Conservation (phyloP, 208 protist genomes). For the Acanthamoeba healyi region DNA sequence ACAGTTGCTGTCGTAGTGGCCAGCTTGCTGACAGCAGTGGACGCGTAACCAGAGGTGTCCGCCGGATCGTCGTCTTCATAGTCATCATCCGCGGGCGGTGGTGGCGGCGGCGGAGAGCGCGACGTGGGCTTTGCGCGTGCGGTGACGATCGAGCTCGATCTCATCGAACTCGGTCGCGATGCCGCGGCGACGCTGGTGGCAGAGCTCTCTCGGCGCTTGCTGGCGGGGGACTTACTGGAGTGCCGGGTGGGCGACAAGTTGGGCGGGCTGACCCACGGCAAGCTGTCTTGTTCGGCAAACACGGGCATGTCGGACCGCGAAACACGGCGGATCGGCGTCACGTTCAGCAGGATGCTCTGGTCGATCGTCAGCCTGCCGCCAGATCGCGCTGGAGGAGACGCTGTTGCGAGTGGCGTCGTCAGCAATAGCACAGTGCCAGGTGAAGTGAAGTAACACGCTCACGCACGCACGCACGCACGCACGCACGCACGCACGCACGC, state of each 20-base stretch:
- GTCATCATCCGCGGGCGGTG: neutral
- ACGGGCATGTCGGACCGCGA: neutral
- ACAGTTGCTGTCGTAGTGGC: neutral
- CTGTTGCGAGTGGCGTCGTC: too few relatives aligned
- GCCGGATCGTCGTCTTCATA: neutral
- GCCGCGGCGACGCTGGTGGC: neutral
- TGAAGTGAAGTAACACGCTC: too few relatives aligned
- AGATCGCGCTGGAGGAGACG: neutral
- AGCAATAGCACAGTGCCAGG: too few relatives aligned
- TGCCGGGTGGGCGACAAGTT: neutral
- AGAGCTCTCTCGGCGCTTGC: too few relatives aligned
- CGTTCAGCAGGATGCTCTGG: neutral
- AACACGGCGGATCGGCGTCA: neutral
- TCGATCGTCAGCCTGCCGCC: neutral
- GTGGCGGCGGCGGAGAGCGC: too few relatives aligned
- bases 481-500: neutral
- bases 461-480: neutral
- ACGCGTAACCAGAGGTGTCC: neutral
- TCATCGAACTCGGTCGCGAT: neutral
- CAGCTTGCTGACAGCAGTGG: neutral
- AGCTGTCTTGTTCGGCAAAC: neutral
- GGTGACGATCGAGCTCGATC: too few relatives aligned
- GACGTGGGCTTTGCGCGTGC: neutral
- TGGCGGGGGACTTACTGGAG: neutral
- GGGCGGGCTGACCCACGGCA: conserved; percentile 6